Conservation (phyloP, 306 rosid genomes). For the Malus orientalis region DNA sequence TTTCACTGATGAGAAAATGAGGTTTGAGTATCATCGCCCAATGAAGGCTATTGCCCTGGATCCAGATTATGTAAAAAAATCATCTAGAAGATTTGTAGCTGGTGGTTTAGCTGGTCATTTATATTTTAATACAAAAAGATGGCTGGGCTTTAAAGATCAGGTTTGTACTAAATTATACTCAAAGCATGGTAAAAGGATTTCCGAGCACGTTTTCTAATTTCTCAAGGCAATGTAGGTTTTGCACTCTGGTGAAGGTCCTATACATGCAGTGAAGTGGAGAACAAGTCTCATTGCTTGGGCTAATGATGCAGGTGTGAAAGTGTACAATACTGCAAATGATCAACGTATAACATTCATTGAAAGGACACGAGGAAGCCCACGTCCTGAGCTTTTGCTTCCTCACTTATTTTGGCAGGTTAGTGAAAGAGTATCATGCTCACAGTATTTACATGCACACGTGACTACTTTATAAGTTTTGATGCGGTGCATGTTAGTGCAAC, state of each 20-base stretch:
- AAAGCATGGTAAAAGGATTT: background rate
- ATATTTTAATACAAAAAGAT: conserved; percentile 74
- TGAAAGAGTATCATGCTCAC: conserved; percentile 13
- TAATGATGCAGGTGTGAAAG: conserved; percentile 92
- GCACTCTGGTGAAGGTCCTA: conserved; percentile 99
- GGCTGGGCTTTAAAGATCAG: conserved; percentile 95
- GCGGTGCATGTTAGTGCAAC: background rate
- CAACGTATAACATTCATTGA: conserved; percentile 90
- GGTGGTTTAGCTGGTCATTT: conserved; percentile 98
- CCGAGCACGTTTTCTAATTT: conserved; percentile 8
- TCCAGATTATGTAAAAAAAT: conserved; percentile 69
- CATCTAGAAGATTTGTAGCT: conserved; percentile 81
- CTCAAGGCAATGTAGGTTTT: conserved; percentile 51
- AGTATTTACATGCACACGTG: background rate
- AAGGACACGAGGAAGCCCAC: conserved; percentile 89
- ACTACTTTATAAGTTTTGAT: background rate
- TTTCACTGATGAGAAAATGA: conserved; percentile 77
- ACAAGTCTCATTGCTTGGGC: conserved; percentile 97
- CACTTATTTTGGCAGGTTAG: conserved; percentile 99
- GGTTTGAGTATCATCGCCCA: conserved; percentile 88
- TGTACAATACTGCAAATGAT: conserved; percentile 82
- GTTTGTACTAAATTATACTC: conserved; percentile 32
- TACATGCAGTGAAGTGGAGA: conserved; percentile 96
- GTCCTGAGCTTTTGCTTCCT: conserved; percentile 86
- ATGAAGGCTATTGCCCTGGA: conserved; percentile 93